Base-by-base conservation (phyloP, 352 stramenopile genomes). In the Globisporangium middletonii region DNA sequence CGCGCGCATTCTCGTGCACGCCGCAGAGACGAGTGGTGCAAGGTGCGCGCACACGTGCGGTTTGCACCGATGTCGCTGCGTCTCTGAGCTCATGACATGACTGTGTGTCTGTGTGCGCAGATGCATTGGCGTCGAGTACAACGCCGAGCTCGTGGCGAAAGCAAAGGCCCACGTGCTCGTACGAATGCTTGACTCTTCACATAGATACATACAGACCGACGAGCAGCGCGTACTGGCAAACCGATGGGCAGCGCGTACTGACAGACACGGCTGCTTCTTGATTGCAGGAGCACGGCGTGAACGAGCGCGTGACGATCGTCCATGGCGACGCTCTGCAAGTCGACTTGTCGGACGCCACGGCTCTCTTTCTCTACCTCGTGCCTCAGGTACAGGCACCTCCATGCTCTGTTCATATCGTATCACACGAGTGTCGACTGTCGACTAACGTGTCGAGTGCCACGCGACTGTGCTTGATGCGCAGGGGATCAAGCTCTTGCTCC, bases 281-380 rank as follows among this genome's bases (percentile, higher is more conserved):
- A 18, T 13, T n/a, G 7, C 46, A 89, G 73, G 71, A 82, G 15
- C 60, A 76, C 43, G 65, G 58, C 38, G 56, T 88, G 23, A 27
- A 57, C 13, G 55, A 75, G 18, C 50, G 76, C 46, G 79, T 94
- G 42, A 62, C 79, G 16, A 82, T 94, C 50, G 58, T 66, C 41
- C 74, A 92, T 63, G 71, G 69, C 5, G 76, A 94, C 49, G 83
- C 83, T 26, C 63, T 88, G 27, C 50, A 75, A 49, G 69, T 71
- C 15, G 79, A 94, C 57, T 68, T 92, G 1, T 77, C 79, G 15
- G 26, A 54, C 3, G 81, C 83, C 3, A 92, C 83, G 1, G 74
- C 83, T 9, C 43, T 94, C 23, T 94, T 94, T 63, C 63, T 94
- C 43, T 94, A 94, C 62, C 76, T 94, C 43, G 81, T 94, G 3